Conservation (phyloP, 495 filamentous ascomycete species). For the Penicillium crystallinum region DNA sequence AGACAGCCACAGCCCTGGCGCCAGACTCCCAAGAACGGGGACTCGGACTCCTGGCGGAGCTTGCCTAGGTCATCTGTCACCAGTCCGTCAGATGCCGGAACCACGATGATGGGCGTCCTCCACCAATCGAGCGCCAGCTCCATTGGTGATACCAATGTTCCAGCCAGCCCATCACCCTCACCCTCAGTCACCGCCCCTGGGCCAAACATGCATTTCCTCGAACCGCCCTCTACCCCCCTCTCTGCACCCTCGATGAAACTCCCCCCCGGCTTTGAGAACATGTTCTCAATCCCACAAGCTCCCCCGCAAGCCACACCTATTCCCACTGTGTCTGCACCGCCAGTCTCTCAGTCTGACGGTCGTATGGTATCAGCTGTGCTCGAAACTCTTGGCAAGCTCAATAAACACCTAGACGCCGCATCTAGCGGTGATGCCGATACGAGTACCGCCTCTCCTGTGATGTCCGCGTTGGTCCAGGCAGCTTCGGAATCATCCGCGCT, state of each 20-base stretch:
- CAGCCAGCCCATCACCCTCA: neutral
- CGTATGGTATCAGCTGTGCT: conserved; percentile 31
- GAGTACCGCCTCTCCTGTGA: conserved; percentile 14
- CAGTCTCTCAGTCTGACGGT: conserved; percentile 9
- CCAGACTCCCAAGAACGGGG: neutral
- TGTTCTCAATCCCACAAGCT: conserved; percentile 25
- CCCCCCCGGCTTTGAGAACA: conserved; percentile 36
- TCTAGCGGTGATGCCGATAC: conserved; percentile 10
- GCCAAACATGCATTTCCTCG: neutral
- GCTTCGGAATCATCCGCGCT: conserved; percentile 9
- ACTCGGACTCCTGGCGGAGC: neutral
- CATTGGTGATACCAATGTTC: neutral
- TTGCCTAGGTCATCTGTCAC: neutral
- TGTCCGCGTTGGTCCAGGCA: conserved; percentile 20
- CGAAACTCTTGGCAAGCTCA: conserved; percentile 35
- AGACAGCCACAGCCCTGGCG: conserved; percentile 25
- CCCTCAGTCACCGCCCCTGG: conserved; percentile 1
- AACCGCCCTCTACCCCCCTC: neutral
- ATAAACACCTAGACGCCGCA: conserved; percentile 34
- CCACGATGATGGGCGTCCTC: neutral
- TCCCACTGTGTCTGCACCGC: neutral
- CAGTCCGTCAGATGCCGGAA: neutral
- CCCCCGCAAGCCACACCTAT: neutral
- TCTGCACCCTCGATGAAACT: conserved; percentile 19
- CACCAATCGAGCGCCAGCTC: neutral